Evolutionary conservation across 345 rosid genomes (phyloP), one percentile per base, ranked within the genome.

Genomic region (Bruguiera parviflora): DNA sequence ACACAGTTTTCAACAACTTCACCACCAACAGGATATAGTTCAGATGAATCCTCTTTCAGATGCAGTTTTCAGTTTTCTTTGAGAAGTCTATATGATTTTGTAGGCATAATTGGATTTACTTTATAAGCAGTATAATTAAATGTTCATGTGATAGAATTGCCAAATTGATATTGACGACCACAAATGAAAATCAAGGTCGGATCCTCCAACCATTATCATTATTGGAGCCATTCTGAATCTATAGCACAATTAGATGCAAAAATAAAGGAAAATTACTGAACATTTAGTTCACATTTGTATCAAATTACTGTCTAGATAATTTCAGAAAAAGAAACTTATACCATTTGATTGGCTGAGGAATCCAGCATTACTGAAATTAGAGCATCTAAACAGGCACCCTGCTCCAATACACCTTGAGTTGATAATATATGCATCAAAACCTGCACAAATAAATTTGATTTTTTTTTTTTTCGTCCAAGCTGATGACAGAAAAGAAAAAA

Each of bases 331-430:
- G 7, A 57, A 67, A 15, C 20, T 39, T 63, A 62, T 84, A 95
- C 99, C 98, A 87, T 80, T 83, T 92, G 99, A 81, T 92, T 95
- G 64, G 94, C 82, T 47, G 96, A 85, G 5, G 99, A 92, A 78
- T 95, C 98, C 67, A 95, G 51, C 90, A 92, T 84, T 67, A 92
- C 79, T 37, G 99, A 82, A 72, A 90, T 83, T 59, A 92, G 77
- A 67, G 98, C 92, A 81, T 95, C 99, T 79, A 95, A 82, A 77
- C 99, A 92, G 27, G 94, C 97, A 66, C 93, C 92, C 88, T 89
- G 92, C 76, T 86, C 99, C 58, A 79, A 75, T 16, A 79, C 97
- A 70, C 96, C 96, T 65, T 89, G 82, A 58, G 85, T 87, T 46
- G 99, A 86, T 65, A 95, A 78, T 53, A 92, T 76, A 80, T 85